Evolutionary conservation across 2,329 filamentous ascomycete species (phyloP).

Genomic region (Fusarium sublunatum): DNA sequence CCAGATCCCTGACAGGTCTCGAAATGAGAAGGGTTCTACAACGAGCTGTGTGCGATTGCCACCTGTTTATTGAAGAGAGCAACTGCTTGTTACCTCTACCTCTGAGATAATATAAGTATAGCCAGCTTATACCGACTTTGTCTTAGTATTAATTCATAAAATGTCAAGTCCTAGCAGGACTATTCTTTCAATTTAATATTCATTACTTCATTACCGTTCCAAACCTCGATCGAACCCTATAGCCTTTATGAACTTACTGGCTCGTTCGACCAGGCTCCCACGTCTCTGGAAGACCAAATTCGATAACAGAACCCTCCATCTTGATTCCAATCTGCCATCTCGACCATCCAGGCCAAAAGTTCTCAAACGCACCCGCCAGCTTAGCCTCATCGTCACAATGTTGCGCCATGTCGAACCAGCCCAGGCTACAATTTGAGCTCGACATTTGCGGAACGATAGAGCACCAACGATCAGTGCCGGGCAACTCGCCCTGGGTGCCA

Average conservation of each 20-base stretch:
- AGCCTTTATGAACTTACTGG: slow-evolving; percentile 20
- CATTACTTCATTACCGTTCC: not conserved
- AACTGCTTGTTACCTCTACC: no score
- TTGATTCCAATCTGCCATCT: slow-evolving; percentile 58
- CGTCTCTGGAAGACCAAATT: slow-evolving; percentile 46
- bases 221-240: not conserved
- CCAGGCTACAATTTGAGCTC: slow-evolving; percentile 51
- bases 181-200: not conserved
- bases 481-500: slow-evolving; percentile 55
- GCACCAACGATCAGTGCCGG: slow-evolving; percentile 61
- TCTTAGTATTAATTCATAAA: no score
- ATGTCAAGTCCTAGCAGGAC: no score
- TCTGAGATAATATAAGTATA: no score
- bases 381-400: slow-evolving; percentile 44
- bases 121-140: no score
- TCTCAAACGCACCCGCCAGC: slow-evolving; percentile 46
- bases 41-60: not conserved
- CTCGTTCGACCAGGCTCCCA: slow-evolving; percentile 47
- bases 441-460: slow-evolving; percentile 50
- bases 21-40: slow-evolving; percentile 36
- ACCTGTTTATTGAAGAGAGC: not conserved
- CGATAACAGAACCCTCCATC: slow-evolving; percentile 52
- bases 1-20: slow-evolving; percentile 4
- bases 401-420: slow-evolving; percentile 62
- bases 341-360: slow-evolving; percentile 61